Conservation (phyloP, 2,329 filamentous ascomycete species). For the Nothophoma quercina region DNA sequence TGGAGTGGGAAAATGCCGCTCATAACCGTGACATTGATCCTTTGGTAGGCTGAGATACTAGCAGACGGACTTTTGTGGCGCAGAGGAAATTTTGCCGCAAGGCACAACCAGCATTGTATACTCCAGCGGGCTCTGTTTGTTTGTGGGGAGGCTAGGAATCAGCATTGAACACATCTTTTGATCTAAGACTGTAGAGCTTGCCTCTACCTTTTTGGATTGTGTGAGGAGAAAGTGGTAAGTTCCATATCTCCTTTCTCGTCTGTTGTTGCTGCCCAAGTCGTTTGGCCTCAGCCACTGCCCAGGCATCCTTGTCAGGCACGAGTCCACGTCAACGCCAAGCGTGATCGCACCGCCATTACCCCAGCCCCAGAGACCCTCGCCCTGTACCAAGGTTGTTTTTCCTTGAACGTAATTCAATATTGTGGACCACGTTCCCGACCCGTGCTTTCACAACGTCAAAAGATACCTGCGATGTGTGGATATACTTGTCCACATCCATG, state of each 20-base stretch:
- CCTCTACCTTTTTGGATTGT: no score
- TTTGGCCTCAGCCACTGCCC: not conserved
- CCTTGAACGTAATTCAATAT: constrained; percentile 35
- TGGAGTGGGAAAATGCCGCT: no score
- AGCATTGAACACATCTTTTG: no score
- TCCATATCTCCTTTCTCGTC: not conserved
- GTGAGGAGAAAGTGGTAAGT: no score
- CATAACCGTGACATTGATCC: no score
- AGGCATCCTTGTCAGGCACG: constrained; percentile 13
- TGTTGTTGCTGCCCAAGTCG: not conserved
- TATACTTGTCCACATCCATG: constrained; percentile 30
- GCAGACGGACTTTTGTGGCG: no score
- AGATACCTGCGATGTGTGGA: constrained; percentile 31
- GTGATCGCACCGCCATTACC: constrained; percentile 6
- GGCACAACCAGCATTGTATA: no score
- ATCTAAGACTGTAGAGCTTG: no score
- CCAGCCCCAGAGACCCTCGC: constrained; percentile 6
- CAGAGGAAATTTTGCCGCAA: no score
- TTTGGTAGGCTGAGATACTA: no score
- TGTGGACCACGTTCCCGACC: constrained; percentile 53
- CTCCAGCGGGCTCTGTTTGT: no score
- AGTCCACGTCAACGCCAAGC: constrained; percentile 18
- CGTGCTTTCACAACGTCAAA: constrained; percentile 58
- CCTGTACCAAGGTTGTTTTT: constrained; percentile 1
- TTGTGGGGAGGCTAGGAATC: no score